These are phyloP conservation scores for Candida tetrigidarum DNA, from an alignment of 1,139 yeast genomes.

Conservation along the genomic window DNA sequence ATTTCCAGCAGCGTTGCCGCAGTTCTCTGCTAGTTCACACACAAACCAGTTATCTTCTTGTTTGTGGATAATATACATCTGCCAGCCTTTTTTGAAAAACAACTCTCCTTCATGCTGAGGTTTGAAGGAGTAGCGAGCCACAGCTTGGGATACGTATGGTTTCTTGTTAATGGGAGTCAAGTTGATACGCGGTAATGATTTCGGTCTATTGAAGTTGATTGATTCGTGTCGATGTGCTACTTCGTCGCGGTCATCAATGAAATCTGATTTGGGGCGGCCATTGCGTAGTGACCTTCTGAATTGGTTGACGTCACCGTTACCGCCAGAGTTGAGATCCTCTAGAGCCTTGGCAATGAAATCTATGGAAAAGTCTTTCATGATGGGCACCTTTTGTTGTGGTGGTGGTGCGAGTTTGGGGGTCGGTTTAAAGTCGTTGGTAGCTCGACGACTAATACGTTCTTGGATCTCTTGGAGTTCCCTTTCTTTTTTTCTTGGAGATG, in stretches of 20 bases:
- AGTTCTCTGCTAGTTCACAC: conserved; percentile 66
- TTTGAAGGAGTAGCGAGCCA: conserved; percentile 71
- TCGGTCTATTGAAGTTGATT: conserved; percentile 34
- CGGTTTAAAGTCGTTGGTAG: conserved; percentile 20
- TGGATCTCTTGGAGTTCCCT: conserved; percentile 41
- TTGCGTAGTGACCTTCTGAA: conserved; percentile 44
- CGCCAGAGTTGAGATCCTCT: conserved; percentile 69
- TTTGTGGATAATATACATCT: conserved; percentile 68
- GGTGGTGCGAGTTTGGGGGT: conserved; percentile 9
- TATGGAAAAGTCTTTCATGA: conserved; percentile 49
- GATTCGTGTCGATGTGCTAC: conserved; percentile 46
- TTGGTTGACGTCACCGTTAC: conserved; percentile 57
- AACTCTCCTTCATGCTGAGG: conserved; percentile 85
- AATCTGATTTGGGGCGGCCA: conserved; percentile 27
- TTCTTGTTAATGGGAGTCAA: conserved; percentile 47
- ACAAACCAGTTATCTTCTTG: conserved; percentile 95
- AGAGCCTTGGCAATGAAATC: conserved; percentile 61
- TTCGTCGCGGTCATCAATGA: conserved; percentile 40
- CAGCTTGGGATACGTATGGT: conserved; percentile 60
- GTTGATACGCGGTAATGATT: conserved; percentile 41
- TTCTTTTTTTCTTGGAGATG: conserved; percentile 52
- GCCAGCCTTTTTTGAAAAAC: conserved; percentile 72
- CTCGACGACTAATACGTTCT: conserved; percentile 40
- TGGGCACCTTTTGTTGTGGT: conserved; percentile 35
- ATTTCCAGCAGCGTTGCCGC: conserved; percentile 46